Base-by-base conservation (phyloP, 768 basidiomycete genomes). In the Amanita pallidorosea region DNA sequence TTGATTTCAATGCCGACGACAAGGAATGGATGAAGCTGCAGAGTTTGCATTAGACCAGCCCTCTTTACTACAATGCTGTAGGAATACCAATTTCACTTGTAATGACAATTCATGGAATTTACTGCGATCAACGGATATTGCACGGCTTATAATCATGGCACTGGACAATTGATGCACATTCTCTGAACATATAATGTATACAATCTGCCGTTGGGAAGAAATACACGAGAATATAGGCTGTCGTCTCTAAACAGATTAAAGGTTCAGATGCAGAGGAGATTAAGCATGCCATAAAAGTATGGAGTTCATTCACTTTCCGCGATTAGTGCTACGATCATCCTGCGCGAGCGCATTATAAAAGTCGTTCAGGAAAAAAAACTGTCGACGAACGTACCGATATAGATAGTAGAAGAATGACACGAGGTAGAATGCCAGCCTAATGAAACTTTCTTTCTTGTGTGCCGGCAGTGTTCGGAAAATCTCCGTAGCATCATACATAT, bases 401-500 rank as follows among this genome's bases (percentile, higher is more conserved):
- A 92, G 81, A 61, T 92, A 92, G 66, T 88, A 90, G 75, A 91
- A 90, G 74, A 89, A 90, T 51, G 88, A 90, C 52, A 92, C 73
- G 56, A 92, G 80, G 65, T 91, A 94, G 69, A 92, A 92, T 9
- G 89, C 92, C 50, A 96, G 83, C 71, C 95, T 96, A 67, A 93
- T 76, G 62, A 96, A 95, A 58, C 85, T 85, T 71, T 94, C 95
- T 63, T 91, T 96, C 73, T 99, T 99, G 71, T 98, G 96, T 36
- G 77, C 81, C 12, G 85, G 79, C 43, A 98, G 70, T 51, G 94
- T 92, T 58, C 96, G 80, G 78, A 99, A 99, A 57, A 98, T 99
- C 71, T 99, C 96, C 20, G 95, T 98, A 49, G 96, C 96, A 63
- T 99, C 96, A 63, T 96, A 98, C 91, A 97, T 95, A 70, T 98